These are phyloP conservation scores for Linum lewisii DNA, from an alignment of 345 rosid species.

Conservation along the genomic window DNA sequence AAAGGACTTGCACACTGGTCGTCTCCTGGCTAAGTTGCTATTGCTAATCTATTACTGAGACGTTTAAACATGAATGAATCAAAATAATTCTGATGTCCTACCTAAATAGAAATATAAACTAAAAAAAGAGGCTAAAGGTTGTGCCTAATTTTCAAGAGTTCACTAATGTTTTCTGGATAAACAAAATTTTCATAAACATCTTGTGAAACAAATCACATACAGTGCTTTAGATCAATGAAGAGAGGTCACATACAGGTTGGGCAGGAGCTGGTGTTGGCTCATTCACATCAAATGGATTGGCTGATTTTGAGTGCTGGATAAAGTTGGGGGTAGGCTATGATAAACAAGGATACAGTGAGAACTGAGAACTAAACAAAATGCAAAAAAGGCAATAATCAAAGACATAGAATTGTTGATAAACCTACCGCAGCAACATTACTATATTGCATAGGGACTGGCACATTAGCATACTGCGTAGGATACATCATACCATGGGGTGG, in stretches of 20 bases:
- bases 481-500: conserved; percentile 54
- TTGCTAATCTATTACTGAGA: background rate
- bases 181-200: background rate
- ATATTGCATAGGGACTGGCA: conserved; percentile 18
- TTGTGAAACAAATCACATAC: conserved; percentile 34
- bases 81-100: background rate
- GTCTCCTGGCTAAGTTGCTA: background rate
- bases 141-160: background rate
- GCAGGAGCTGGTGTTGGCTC: conserved; percentile 44
- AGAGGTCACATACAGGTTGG: conserved; percentile 15
- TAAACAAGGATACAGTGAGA: conserved; percentile 10
- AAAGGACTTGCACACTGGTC: background rate
- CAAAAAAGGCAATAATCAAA: background rate
- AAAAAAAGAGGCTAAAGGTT: background rate
- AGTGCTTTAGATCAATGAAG: background rate
- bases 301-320: conserved; percentile 41
- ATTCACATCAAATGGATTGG: conserved; percentile 74
- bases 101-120: background rate
- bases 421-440: conserved; percentile 42
- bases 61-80: background rate
- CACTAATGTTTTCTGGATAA: background rate
- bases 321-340: conserved; percentile 50
- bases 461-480: conserved; percentile 9
- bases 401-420: conserved; percentile 8
- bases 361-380: background rate